These are phyloP conservation scores for Spatholobus suberectus DNA, from an alignment of 306 rosid genomes.

Conservation along the genomic window DNA sequence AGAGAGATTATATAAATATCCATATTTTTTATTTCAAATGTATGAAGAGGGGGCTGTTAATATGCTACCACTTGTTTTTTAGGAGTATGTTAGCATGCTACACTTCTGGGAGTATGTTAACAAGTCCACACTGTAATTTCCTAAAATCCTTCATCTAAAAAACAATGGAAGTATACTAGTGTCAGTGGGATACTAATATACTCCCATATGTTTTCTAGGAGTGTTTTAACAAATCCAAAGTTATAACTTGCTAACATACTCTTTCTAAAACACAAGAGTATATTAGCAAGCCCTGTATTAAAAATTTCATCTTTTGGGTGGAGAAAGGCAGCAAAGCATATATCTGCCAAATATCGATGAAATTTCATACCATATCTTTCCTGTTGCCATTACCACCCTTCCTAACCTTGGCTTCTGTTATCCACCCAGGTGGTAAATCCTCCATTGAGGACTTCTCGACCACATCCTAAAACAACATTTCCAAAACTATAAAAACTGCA, in stretches of 20 bases:
- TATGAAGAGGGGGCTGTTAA: background rate
- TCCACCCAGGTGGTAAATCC: constrained; percentile 75
- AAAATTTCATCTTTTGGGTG: background rate
- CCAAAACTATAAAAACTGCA: constrained; percentile 29
- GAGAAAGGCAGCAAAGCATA: background rate
- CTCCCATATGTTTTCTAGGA: background rate
- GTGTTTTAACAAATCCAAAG: background rate
- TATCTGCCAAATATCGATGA: background rate
- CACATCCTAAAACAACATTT: constrained; percentile 57
- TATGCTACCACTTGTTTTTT: background rate
- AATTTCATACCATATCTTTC: constrained; percentile 40
- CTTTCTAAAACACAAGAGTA: background rate
- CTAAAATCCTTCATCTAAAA: background rate
- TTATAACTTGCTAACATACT: background rate
- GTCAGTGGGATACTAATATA: background rate
- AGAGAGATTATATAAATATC: background rate
- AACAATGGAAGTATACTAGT: background rate
- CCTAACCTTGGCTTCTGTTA: constrained; percentile 54
- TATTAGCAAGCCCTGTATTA: background rate
- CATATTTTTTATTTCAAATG: background rate
- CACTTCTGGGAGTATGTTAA: background rate
- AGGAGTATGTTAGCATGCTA: background rate
- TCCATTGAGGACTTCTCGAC: constrained; percentile 52
- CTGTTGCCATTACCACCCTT: constrained; percentile 37
- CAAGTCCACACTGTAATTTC: background rate